Evolutionary conservation across 148 eudicot species (phyloP), one percentile per base, ranked within the genome.

Genomic region (Mesembryanthemum crystallinum): DNA sequence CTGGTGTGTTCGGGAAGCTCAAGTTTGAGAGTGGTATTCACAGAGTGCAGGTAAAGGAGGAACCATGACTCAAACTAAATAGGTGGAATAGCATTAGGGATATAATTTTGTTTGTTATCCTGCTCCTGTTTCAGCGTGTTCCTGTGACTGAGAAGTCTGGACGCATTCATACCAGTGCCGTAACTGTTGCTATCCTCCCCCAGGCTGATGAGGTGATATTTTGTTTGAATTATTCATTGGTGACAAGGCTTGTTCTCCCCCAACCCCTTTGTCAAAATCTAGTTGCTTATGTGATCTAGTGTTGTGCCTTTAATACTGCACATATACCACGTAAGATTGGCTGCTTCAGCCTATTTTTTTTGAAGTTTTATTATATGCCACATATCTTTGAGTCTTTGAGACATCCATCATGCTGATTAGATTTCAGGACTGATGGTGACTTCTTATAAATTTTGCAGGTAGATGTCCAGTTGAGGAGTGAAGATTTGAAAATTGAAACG

Each of bases 11-110:
- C 81, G 98, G 98, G 42, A 92, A 88, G 81, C 89, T 94, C 68
- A 94, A 94, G 83, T 92, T 92, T 76, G 98, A 94, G 87, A 94
- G 98, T 85, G 97, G 95, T 68, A 86, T 90, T 77, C 98, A 94
- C 85, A 83, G 98, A 87, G 98, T 94, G 86, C 98, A 94, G 97
- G 98, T 92, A 82, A 12, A 42, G 43, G 33, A 58, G 25, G 64
- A 66, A 35, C 64, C 64, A 45, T 51, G 67, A 42, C 47, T 71
- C 55, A 45, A 69, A 64, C 17, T 3, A 29, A 27, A 51, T 64
- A 24, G 51, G 54, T 45, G 25, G 29, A 33, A 76, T 33, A 4
- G 11, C 57, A 25, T 37, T 68, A 25, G 23, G 61, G 30, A 62
- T 70, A 33, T 67, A 25, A 58, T 58, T 7, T 55, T 79, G 55